Evolutionary conservation across 179 eudicot species (phyloP).

Genomic region (Patellifolia procumbens): DNA sequence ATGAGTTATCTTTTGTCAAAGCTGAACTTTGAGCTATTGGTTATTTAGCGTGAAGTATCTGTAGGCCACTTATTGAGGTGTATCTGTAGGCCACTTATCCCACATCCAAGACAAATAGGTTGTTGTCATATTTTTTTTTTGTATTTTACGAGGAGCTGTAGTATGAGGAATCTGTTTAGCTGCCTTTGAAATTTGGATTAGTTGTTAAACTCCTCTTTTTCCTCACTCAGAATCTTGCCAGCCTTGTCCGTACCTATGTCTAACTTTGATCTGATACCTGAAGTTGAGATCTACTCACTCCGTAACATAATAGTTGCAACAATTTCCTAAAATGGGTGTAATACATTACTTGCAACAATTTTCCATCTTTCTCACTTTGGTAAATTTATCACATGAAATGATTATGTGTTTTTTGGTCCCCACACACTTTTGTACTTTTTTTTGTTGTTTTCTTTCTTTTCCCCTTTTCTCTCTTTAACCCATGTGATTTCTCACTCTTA

Average conservation of each 20-base stretch:
- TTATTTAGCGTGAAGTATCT: neutral
- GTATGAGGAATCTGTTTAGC: neutral
- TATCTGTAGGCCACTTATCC: neutral
- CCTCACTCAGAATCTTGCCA: neutral
- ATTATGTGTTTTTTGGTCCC: too few species aligned
- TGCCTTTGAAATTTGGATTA: neutral
- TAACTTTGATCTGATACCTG: neutral
- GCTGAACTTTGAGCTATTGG: neutral
- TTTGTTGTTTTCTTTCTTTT: too few species aligned
- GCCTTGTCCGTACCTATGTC: neutral
- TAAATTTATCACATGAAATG: too few species aligned
- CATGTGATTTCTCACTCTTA: too few species aligned
- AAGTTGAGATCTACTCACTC: neutral
- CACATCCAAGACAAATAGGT: neutral
- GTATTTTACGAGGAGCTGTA: neutral
- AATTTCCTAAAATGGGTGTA: too few species aligned
- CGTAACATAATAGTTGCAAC: too few species aligned
- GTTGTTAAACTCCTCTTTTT: neutral
- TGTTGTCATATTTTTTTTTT: neutral
- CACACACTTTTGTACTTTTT: too few species aligned
- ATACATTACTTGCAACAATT: too few species aligned
- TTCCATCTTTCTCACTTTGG: too few species aligned
- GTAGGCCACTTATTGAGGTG: neutral
- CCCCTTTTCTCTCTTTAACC: too few species aligned
- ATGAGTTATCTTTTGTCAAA: neutral